Evolutionary conservation across 2,329 filamentous ascomycete species (phyloP).

Genomic region (Elsinoe batatas): DNA sequence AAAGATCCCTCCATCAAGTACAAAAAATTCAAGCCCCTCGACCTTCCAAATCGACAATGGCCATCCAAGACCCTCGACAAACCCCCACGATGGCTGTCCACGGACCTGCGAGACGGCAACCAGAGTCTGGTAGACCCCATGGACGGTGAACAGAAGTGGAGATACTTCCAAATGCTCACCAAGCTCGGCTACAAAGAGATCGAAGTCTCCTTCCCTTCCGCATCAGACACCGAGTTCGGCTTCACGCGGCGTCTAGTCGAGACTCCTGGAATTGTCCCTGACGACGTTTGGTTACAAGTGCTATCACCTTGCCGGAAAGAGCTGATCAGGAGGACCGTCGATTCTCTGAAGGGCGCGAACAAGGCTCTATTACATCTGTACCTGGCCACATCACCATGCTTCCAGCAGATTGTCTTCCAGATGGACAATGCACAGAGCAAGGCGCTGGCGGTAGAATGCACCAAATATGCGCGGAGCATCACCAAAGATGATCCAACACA

Average conservation of each 20-base stretch:
- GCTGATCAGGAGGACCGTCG: slow-evolving; percentile 79
- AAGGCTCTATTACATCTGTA: slow-evolving; percentile 95
- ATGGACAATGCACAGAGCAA: slow-evolving; percentile 75
- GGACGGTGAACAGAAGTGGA: slow-evolving; percentile 92
- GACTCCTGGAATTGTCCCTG: slow-evolving; percentile 71
- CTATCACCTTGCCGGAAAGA: slow-evolving; percentile 86
- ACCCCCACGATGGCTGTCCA: slow-evolving; percentile 82
- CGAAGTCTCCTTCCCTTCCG: slow-evolving; percentile 89
- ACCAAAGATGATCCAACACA: slow-evolving; percentile 65
- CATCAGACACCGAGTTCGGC: slow-evolving; percentile 91
- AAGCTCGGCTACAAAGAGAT: slow-evolving; percentile 96
- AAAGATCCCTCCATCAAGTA: slow-evolving; percentile 70
- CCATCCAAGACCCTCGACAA: slow-evolving; percentile 72
- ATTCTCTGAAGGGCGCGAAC: slow-evolving; percentile 79
- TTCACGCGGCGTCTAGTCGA: slow-evolving; percentile 82
- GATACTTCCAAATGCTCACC: slow-evolving; percentile 88
- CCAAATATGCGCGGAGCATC: slow-evolving; percentile 75
- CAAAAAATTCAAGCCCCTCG: slow-evolving; percentile 55
- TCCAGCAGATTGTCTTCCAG: slow-evolving; percentile 81
- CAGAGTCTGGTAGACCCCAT: slow-evolving; percentile 89
- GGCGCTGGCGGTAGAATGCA: slow-evolving; percentile 73
- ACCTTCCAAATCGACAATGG: slow-evolving; percentile 69
- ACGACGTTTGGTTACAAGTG: slow-evolving; percentile 87
- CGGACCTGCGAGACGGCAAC: slow-evolving; percentile 84
- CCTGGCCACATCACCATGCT: slow-evolving; percentile 91